Percentiles rank a stretch among this genome's conserved stretches.
Conservation (phyloP, 495 filamentous ascomycete genomes). For the Choiromyces venosus region DNA sequence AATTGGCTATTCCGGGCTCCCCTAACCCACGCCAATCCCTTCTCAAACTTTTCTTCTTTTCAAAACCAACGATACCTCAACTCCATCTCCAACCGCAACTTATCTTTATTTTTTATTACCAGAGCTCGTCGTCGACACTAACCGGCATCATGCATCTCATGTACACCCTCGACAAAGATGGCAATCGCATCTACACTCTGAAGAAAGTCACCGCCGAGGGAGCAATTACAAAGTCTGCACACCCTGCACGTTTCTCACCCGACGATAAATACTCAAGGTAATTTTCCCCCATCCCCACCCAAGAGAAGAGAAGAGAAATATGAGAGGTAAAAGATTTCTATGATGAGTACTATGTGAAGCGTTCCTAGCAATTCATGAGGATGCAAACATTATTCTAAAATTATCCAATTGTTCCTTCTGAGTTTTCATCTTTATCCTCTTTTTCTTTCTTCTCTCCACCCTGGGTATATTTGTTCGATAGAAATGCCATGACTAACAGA, state of each 20-base stretch:
- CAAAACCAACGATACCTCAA: neutral
- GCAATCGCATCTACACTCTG: conserved; percentile 84
- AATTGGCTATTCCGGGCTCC: neutral
- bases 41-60: neutral
- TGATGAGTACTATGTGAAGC: conserved; percentile 41
- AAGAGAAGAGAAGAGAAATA: neutral
- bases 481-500: conserved; percentile 5
- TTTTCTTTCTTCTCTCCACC: neutral
- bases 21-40: neutral
- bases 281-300: neutral
- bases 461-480: neutral
- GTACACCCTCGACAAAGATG: conserved; percentile 72
- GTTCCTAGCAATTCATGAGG: conserved; percentile 37
- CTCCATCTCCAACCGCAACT: neutral
- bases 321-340: neutral
- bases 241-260: conserved; percentile 93
- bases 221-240: conserved; percentile 86
- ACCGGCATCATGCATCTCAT: conserved; percentile 64
- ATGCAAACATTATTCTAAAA: conserved; percentile 24
- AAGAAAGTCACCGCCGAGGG: conserved; percentile 66
- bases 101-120: neutral
- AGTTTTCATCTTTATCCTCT: conserved; percentile 16
- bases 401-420: conserved; percentile 45
- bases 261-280: conserved; percentile 95
- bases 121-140: neutral